Conservation (phyloP, 1,284 basidiomycete genomes). For the Ceratobasidium sp. region DNA sequence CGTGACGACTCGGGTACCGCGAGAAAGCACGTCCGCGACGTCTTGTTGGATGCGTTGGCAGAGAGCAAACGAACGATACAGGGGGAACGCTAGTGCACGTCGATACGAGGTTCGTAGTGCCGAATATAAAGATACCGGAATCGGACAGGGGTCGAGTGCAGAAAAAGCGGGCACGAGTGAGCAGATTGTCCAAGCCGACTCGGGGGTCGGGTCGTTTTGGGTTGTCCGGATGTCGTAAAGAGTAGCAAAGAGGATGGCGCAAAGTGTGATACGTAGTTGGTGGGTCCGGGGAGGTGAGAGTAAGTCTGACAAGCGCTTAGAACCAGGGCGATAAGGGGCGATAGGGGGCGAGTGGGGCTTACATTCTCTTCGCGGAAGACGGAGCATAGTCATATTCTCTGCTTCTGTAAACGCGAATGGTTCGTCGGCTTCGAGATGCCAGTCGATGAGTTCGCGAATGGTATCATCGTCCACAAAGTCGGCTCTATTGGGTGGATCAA, state of each 20-base stretch:
- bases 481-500: conserved; percentile 59
- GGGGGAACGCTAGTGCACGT: conserved; percentile 72
- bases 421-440: conserved; percentile 59
- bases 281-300: conserved; percentile 61
- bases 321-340: conserved; percentile 31
- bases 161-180: conserved; percentile 73
- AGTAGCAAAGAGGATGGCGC: conserved; percentile 73
- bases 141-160: conserved; percentile 65
- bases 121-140: conserved; percentile 58
- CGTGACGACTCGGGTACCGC: conserved; percentile 65
- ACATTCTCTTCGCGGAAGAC: conserved; percentile 79
- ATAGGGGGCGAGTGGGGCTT: conserved; percentile 48
- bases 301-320: conserved; percentile 60
- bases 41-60: conserved; percentile 70
- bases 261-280: conserved; percentile 68
- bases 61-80: conserved; percentile 75
- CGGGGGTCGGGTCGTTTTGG: conserved; percentile 74
- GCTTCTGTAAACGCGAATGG: conserved; percentile 67
- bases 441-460: conserved; percentile 69
- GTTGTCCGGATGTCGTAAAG: conserved; percentile 78
- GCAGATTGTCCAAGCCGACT: conserved; percentile 82
- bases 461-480: conserved; percentile 76
- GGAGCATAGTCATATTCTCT: conserved; percentile 70
- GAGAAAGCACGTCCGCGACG: conserved; percentile 62
- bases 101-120: conserved; percentile 69